Evolutionary conservation across 208 protist species (phyloP).

Genomic region (Trypanosoma platydactyli): DNA sequence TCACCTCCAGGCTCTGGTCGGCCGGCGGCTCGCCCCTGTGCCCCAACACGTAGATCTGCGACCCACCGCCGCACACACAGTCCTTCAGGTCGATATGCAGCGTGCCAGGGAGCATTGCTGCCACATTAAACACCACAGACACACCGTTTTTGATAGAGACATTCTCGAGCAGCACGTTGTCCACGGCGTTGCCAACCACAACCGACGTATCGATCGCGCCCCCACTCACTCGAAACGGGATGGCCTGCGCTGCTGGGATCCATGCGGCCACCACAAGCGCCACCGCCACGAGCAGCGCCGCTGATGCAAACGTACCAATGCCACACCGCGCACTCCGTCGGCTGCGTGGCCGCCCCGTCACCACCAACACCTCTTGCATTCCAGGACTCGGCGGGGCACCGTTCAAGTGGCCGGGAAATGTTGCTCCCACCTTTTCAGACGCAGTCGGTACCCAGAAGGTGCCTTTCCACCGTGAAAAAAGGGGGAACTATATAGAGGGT

Average conservation of each 20-base stretch:
- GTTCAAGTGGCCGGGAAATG: too few relatives aligned
- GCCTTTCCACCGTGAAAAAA: too few relatives aligned
- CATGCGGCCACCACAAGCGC: not conserved
- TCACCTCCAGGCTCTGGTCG: slow-evolving; percentile 8
- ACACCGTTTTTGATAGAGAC: slow-evolving; percentile 12
- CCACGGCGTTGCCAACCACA: slow-evolving; percentile 9
- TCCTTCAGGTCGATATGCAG: slow-evolving; percentile 13
- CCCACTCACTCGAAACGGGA: slow-evolving; percentile 10
- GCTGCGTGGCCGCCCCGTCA: too few relatives aligned
- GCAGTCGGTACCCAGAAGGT: too few relatives aligned
- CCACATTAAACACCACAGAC: slow-evolving; percentile 21
- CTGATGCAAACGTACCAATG: too few relatives aligned
- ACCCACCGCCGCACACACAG: slow-evolving; percentile 16
- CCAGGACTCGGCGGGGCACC: too few relatives aligned
- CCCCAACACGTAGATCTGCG: slow-evolving; percentile 22
- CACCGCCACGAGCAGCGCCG: too few relatives aligned
- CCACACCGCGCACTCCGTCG: too few relatives aligned
- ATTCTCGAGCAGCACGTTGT: slow-evolving; percentile 10
- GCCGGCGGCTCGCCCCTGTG: not conserved
- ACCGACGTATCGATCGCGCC: slow-evolving; percentile 7
- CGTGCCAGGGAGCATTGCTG: slow-evolving; percentile 17
- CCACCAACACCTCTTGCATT: too few relatives aligned
- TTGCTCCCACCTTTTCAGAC: too few relatives aligned
- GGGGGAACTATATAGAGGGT: too few relatives aligned
- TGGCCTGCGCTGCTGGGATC: slow-evolving; percentile 6